Conservation (phyloP, 2,329 filamentous ascomycete genomes). For the Nemania abortiva region DNA sequence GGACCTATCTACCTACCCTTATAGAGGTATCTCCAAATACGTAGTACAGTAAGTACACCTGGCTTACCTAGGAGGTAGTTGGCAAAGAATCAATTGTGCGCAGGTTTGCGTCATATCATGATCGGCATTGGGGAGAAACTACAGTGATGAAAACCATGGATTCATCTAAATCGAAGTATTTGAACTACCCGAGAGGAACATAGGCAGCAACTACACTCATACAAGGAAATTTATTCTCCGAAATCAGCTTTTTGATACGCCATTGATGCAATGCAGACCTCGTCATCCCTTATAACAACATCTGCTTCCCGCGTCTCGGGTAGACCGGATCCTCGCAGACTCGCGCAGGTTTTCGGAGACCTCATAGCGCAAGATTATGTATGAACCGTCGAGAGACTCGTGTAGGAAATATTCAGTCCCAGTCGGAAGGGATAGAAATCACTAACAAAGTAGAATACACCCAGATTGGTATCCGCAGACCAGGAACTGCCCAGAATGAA, state of each 20-base stretch:
- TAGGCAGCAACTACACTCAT: slow-evolving; percentile 8
- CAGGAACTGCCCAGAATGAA: slow-evolving; percentile 22
- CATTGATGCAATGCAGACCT: slow-evolving; percentile 64
- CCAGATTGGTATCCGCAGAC: slow-evolving; percentile 45
- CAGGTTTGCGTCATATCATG: not conserved
- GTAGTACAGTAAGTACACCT: not conserved
- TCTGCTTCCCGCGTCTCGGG: slow-evolving; percentile 54
- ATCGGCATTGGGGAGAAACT: not conserved
- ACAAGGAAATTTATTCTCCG: slow-evolving; percentile 23
- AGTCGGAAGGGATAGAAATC: slow-evolving; percentile 35
- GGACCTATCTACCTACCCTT: not conserved
- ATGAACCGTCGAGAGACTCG: slow-evolving; percentile 26
- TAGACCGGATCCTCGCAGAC: slow-evolving; percentile 57
- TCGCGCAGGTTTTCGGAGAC: slow-evolving; percentile 61
- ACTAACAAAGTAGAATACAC: slow-evolving; percentile 47
- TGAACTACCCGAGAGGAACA: slow-evolving; percentile 22
- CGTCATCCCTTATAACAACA: slow-evolving; percentile 61
- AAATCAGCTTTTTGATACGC: slow-evolving; percentile 58
- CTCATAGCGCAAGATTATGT: slow-evolving; percentile 54
- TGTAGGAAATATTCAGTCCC: slow-evolving; percentile 17
- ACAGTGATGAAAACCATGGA: slow-evolving; percentile 15
- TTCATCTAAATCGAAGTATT: slow-evolving; percentile 37
- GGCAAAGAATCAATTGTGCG: not conserved
- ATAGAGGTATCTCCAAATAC: not conserved
- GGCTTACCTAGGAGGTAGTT: not conserved